Conservation (phyloP, 1,139 yeast genomes). For the Yamadazyma triangularis region DNA sequence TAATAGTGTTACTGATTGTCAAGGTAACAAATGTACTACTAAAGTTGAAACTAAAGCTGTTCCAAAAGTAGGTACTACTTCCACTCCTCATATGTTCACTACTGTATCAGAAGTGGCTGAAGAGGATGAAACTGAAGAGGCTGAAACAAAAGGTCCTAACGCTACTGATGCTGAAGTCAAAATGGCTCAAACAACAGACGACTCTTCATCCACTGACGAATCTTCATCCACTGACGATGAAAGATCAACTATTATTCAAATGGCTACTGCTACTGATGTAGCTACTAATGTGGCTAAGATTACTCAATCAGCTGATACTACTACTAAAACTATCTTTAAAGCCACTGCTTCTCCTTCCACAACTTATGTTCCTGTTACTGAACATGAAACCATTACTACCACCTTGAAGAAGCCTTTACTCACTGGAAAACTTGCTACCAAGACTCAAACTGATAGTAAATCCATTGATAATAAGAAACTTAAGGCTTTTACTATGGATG, state of each 20-base stretch:
- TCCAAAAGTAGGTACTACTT: slow-evolving; percentile 8
- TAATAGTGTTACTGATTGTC: slow-evolving; percentile 7
- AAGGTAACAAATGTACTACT: slow-evolving; percentile 6
- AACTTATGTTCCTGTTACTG: slow-evolving; percentile 13
- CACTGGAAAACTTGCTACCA: slow-evolving; percentile 13
- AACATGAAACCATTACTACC: slow-evolving; percentile 15
- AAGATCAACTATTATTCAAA: slow-evolving; percentile 11
- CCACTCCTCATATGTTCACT: slow-evolving; percentile 5
- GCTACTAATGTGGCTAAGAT: slow-evolving; percentile 10
- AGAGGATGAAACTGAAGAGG: background rate
- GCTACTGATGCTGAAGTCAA: too few species aligned
- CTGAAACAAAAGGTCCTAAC: background rate
- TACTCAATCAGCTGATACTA: slow-evolving; percentile 19
- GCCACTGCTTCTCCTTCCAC: slow-evolving; percentile 21
- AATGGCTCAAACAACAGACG: too few species aligned
- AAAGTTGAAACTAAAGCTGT: slow-evolving; percentile 4
- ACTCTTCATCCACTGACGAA: too few species aligned
- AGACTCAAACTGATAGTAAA: slow-evolving; percentile 7
- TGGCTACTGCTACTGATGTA: slow-evolving; percentile 14
- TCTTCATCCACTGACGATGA: too few species aligned
- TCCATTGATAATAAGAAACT: slow-evolving; percentile 3
- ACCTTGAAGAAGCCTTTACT: slow-evolving; percentile 20
- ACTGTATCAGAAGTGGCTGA: slow-evolving; percentile 3
- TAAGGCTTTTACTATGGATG: background rate
- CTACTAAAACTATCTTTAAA: slow-evolving; percentile 20